phyloP scores from a whole-genome alignment of 495 filamentous ascomycete species.

The Xylaria palmicola region DNA sequence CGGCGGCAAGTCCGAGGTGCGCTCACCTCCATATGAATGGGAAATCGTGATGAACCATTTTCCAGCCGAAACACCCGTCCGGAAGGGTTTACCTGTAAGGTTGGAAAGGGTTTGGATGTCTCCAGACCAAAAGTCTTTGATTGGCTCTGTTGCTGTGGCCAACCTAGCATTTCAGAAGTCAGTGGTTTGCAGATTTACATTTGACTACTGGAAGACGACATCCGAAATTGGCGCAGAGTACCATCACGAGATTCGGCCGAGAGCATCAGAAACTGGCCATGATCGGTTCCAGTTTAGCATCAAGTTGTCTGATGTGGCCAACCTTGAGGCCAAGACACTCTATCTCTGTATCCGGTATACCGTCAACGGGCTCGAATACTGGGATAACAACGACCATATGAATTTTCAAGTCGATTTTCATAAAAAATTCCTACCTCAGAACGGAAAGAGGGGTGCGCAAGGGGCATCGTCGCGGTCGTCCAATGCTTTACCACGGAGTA shows the following conservation, averaged over 20 bases:
- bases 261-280: conserved; percentile 63
- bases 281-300: conserved; percentile 93
- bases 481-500: conserved; percentile 73
- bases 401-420: conserved; percentile 94
- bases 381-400: conserved; percentile 85
- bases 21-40: conserved; percentile 70
- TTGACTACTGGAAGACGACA: conserved; percentile 97
- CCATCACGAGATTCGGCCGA: conserved; percentile 71
- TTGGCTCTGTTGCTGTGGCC: conserved; percentile 79
- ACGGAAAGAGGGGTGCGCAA: conserved; percentile 52
- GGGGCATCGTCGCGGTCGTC: conserved; percentile 54
- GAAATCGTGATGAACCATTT: conserved; percentile 84
- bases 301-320: conserved; percentile 85
- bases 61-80: conserved; percentile 64
- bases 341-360: conserved; percentile 89
- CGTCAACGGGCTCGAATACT: conserved; percentile 81
- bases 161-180: conserved; percentile 89
- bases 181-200: conserved; percentile 87
- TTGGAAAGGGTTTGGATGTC: conserved; percentile 86
- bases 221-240: conserved; percentile 91
- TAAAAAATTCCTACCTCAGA: conserved; percentile 64
- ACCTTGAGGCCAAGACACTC: conserved; percentile 85
- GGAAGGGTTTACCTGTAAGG: conserved; percentile 63
- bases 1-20: conserved; percentile 45
- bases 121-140: conserved; percentile 75